phyloP scores from a whole-genome alignment of 768 basidiomycete genomes.

The Termitomyces sp. region DNA sequence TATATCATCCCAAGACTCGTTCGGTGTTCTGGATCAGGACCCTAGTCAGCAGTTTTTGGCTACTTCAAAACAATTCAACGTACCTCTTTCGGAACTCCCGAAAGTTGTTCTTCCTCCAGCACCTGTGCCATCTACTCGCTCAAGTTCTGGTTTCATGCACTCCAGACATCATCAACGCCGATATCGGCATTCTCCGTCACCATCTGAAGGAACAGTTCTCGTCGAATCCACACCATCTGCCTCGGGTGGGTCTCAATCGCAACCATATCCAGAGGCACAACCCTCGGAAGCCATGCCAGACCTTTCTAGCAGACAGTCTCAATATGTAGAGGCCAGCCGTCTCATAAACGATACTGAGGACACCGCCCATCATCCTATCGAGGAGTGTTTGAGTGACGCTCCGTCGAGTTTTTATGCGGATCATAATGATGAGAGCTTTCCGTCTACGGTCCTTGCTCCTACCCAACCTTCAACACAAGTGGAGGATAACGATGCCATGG shows the following conservation, averaged over 20 bases:
- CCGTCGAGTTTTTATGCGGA: constrained; percentile 39
- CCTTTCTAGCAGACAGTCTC: constrained; percentile 16
- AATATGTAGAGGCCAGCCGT: neutral
- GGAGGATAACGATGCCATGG: constrained; percentile 21
- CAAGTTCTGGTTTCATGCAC: constrained; percentile 6
- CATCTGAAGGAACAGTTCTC: constrained; percentile 28
- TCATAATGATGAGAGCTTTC: constrained; percentile 19
- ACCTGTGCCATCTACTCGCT: neutral
- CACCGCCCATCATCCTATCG: constrained; percentile 24
- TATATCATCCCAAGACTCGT: constrained; percentile 58
- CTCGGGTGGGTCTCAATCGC: constrained; percentile 39
- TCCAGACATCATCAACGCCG: constrained; percentile 5
- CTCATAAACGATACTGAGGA: constrained; percentile 12
- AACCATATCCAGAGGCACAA: constrained; percentile 26
- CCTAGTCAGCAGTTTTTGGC: constrained; percentile 46
- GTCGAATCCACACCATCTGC: constrained; percentile 55
- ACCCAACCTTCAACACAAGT: constrained; percentile 38
- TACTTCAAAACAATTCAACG: constrained; percentile 46
- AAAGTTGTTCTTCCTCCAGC: constrained; percentile 10
- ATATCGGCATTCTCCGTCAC: constrained; percentile 14
- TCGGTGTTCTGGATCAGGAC: constrained; percentile 50
- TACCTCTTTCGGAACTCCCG: constrained; percentile 59
- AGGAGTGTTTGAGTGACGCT: constrained; percentile 34
- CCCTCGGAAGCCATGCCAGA: constrained; percentile 23
- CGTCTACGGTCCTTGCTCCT: constrained; percentile 13